Percentiles rank a stretch among this genome's conserved stretches.
These are phyloP conservation scores for Delitschia confertaspora DNA, from an alignment of 495 filamentous ascomycete species.

Conservation along the genomic window DNA sequence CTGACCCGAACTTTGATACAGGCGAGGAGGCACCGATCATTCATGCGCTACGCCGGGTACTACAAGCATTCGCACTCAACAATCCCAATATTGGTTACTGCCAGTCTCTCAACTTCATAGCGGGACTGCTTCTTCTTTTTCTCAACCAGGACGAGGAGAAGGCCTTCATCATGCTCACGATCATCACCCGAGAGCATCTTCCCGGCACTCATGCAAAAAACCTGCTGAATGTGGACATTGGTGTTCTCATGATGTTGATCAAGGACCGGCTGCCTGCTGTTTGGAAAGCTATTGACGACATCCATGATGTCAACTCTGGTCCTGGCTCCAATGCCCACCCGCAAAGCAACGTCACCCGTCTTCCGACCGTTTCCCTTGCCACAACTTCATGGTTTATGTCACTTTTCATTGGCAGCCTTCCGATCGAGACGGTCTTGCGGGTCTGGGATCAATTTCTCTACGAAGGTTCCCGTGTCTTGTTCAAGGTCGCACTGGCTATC, in stretches of 20 bases:
- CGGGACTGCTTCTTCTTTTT: slow-evolving; percentile 90
- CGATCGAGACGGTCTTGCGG: slow-evolving; percentile 79
- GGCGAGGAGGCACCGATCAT: slow-evolving; percentile 67
- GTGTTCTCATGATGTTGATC: slow-evolving; percentile 79
- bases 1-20: slow-evolving; percentile 1
- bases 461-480: slow-evolving; percentile 91
- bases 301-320: slow-evolving; percentile 44
- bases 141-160: slow-evolving; percentile 71
- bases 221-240: slow-evolving; percentile 88
- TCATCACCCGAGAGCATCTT: slow-evolving; percentile 79
- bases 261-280: slow-evolving; percentile 76
- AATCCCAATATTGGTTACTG: slow-evolving; percentile 90
- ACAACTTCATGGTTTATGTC: slow-evolving; percentile 99
- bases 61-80: slow-evolving; percentile 82
- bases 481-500: slow-evolving; percentile 80
- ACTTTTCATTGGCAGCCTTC: slow-evolving; percentile 84
- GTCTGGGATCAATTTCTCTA: slow-evolving; percentile 97
- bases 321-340: slow-evolving; percentile 12
- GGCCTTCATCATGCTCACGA: slow-evolving; percentile 87
- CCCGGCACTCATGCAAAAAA: slow-evolving; percentile 89
- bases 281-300: slow-evolving; percentile 80
- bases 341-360: slow-evolving; percentile 39
- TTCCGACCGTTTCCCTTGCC: slow-evolving; percentile 86
- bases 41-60: slow-evolving; percentile 67
- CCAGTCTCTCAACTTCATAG: slow-evolving; percentile 93